phyloP scores from a whole-genome alignment of 148 eudicot species.

The Rhododendron vialii region DNA sequence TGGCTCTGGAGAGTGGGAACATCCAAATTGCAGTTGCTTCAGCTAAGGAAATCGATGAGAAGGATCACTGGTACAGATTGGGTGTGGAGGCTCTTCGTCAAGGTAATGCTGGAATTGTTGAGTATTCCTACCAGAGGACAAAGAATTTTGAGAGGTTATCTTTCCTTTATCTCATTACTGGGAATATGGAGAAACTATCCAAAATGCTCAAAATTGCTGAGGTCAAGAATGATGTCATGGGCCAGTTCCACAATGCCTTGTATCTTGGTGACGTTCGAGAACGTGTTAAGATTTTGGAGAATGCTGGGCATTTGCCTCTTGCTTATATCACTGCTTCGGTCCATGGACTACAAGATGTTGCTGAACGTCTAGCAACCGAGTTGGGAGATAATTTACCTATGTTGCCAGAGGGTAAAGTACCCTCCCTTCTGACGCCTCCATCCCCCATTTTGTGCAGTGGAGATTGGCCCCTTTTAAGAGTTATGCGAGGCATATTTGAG shows the following conservation, averaged over 20 bases:
- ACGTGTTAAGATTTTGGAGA: slow-evolving; percentile 67
- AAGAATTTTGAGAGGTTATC: slow-evolving; percentile 77
- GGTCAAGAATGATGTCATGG: slow-evolving; percentile 78
- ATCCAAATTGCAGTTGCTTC: slow-evolving; percentile 75
- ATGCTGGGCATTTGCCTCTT: slow-evolving; percentile 70
- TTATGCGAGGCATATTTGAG: slow-evolving; percentile 63
- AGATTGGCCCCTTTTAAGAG: slow-evolving; percentile 77
- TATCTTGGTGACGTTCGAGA: slow-evolving; percentile 68
- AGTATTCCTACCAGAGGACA: slow-evolving; percentile 75
- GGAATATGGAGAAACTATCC: slow-evolving; percentile 54
- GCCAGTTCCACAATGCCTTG: slow-evolving; percentile 75
- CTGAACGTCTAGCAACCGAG: slow-evolving; percentile 50
- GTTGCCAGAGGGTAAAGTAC: slow-evolving; percentile 44
- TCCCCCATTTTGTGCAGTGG: slow-evolving; percentile 54
- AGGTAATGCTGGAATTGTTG: slow-evolving; percentile 79
- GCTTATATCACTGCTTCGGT: slow-evolving; percentile 72
- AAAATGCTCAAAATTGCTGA: slow-evolving; percentile 89
- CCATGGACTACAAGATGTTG: slow-evolving; percentile 59
- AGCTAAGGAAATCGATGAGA: slow-evolving; percentile 78
- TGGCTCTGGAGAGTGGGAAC: slow-evolving; percentile 70
- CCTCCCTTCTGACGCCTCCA: slow-evolving; percentile 62
- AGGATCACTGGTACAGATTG: slow-evolving; percentile 73
- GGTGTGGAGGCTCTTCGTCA: slow-evolving; percentile 88
- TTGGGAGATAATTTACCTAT: slow-evolving; percentile 60
- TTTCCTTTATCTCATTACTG: slow-evolving; percentile 73